phyloP scores from a whole-genome alignment of 352 stramenopile genomes.

The Phytophthora sansomeana region DNA sequence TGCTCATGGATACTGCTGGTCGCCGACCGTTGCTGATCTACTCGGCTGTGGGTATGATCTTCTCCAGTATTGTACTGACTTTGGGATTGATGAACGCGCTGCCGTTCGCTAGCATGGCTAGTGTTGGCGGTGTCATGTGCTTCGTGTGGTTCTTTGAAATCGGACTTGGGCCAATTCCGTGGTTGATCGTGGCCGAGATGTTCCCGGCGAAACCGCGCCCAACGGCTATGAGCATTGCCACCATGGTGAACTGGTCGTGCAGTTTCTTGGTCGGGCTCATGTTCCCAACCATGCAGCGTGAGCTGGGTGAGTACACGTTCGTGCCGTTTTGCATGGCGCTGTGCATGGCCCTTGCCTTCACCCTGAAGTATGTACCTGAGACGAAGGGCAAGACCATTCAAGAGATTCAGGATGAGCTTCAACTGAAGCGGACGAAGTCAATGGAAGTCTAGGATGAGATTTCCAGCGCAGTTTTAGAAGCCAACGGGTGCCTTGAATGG shows the following conservation, averaged over 20 bases:
- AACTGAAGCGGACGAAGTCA: slow-evolving; percentile 38
- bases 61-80: slow-evolving; percentile 71
- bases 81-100: slow-evolving; percentile 70
- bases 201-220: slow-evolving; percentile 94
- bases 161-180: slow-evolving; percentile 93
- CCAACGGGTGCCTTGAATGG: neutral
- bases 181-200: slow-evolving; percentile 97
- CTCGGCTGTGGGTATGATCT: slow-evolving; percentile 73
- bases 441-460: slow-evolving; percentile 31
- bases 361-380: slow-evolving; percentile 88
- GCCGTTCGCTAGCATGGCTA: slow-evolving; percentile 66
- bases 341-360: slow-evolving; percentile 80
- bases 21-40: slow-evolving; percentile 76
- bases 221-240: slow-evolving; percentile 91
- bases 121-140: slow-evolving; percentile 74
- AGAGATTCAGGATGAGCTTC: slow-evolving; percentile 74
- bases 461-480: slow-evolving; percentile 18
- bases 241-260: slow-evolving; percentile 96
- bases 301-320: slow-evolving; percentile 91
- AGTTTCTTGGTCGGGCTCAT: slow-evolving; percentile 95
- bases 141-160: slow-evolving; percentile 85
- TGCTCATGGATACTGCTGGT: slow-evolving; percentile 81
- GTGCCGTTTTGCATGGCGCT: slow-evolving; percentile 90
- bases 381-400: slow-evolving; percentile 89
- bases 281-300: slow-evolving; percentile 92